A percentile compares a stretch with the other conserved stretches of the same genome.
Evolutionary conservation across 2,329 filamentous ascomycete species (phyloP).

Genomic region (Botrytis medusae): DNA sequence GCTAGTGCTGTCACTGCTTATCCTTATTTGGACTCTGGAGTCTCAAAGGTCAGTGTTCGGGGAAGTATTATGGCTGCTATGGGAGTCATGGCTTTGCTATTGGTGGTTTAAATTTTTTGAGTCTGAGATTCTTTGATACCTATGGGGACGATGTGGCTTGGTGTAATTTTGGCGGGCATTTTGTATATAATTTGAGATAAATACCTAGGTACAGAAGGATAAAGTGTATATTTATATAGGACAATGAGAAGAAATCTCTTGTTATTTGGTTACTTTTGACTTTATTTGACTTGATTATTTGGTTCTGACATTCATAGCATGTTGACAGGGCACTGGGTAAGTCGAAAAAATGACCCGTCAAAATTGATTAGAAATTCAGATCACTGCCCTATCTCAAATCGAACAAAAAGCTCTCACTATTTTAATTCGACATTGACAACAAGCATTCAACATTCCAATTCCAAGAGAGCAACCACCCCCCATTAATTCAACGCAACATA

Average conservation of each 20-base stretch:
- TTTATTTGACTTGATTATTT: not conserved
- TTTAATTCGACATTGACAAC: not conserved
- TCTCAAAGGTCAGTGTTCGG: not conserved
- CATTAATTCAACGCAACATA: no score
- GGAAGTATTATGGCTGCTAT: not conserved
- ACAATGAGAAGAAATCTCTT: not conserved
- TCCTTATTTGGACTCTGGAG: not conserved
- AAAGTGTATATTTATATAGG: not conserved
- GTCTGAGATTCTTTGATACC: not conserved
- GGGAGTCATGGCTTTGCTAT: not conserved
- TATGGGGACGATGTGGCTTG: not conserved
- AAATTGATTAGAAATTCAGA: not conserved
- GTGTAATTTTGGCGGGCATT: not conserved
- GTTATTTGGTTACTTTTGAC: not conserved
- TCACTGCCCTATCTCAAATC: not conserved
- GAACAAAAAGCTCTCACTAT: not conserved
- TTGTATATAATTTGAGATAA: not conserved
- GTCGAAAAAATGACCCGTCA: not conserved
- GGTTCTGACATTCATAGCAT: not conserved
- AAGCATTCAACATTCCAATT: not conserved
- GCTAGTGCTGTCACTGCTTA: conserved; percentile 8
- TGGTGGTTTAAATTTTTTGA: conserved; percentile 1
- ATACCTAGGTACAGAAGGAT: not conserved
- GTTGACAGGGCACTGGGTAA: not conserved
- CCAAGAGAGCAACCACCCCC: not conserved